Conservation (phyloP, 129 eudicot genomes). For the Tagetes patula region DNA sequence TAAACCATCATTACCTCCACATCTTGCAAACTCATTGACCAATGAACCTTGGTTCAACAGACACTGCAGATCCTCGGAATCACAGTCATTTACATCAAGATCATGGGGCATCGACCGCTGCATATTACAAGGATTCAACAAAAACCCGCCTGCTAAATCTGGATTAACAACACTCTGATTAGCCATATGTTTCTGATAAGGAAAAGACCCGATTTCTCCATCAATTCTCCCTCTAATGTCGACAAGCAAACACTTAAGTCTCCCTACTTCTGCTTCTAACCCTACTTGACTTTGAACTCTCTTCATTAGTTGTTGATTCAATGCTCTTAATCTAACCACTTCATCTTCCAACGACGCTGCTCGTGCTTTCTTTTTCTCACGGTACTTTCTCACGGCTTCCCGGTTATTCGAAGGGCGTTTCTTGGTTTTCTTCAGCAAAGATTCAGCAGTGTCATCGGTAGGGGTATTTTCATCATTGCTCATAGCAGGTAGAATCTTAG, state of each 20-base stretch:
- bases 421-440: constrained; percentile 57
- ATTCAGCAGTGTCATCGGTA: constrained; percentile 80
- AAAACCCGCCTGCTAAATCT: constrained; percentile 50
- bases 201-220: constrained; percentile 94
- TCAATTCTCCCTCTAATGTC: constrained; percentile 96
- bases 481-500: constrained; percentile 65
- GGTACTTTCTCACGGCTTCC: constrained; percentile 94
- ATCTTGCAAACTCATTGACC: constrained; percentile 46
- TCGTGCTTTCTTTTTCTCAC: constrained; percentile 96
- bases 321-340: constrained; percentile 69
- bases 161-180: constrained; percentile 48
- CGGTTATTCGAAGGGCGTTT: constrained; percentile 78
- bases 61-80: constrained; percentile 71
- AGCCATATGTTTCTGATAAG: constrained; percentile 70
- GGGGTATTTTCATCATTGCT: constrained; percentile 63
- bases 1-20: constrained; percentile 42
- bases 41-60: constrained; percentile 55
- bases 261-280: constrained; percentile 81
- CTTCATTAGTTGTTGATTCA: constrained; percentile 85
- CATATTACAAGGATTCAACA: constrained; percentile 76
- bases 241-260: constrained; percentile 96
- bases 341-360: constrained; percentile 92
- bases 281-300: constrained; percentile 81
- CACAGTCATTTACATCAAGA: constrained; percentile 58
- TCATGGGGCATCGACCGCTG: constrained; percentile 54